Percentiles rank a stretch among this genome's conserved stretches.
Conservation (phyloP, 345 rosid genomes). For the Eucalyptus guilfoylei region DNA sequence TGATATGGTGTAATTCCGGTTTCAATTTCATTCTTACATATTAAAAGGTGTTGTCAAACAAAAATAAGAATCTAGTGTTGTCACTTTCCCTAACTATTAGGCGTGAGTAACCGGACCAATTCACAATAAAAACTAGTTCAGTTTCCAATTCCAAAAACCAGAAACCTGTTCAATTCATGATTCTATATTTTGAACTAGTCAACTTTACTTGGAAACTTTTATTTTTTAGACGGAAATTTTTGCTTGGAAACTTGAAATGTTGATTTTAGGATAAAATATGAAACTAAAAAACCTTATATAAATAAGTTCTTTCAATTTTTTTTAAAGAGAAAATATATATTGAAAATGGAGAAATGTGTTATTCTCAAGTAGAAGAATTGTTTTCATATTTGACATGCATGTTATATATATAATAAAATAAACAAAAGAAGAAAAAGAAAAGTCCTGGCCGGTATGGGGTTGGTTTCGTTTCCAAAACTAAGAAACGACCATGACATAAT, state of each 20-base stretch:
- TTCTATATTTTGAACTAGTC: not conserved
- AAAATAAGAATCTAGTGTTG: not conserved
- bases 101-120: accelerated
- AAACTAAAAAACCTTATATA: not conserved
- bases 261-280: not conserved
- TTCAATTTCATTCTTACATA: not conserved
- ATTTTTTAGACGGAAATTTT: accelerated
- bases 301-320: not conserved
- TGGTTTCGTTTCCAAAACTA: too few species aligned
- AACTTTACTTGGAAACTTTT: not conserved
- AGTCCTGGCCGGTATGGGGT: accelerated
- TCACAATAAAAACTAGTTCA: accelerated
- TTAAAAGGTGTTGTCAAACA: not conserved
- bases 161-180: accelerated
- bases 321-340: not conserved
- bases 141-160: not conserved
- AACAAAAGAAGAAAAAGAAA: too few species aligned
- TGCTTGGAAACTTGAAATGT: not conserved
- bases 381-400: not conserved
- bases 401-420: too few species aligned
- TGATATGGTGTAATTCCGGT: not conserved
- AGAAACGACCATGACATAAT: too few species aligned
- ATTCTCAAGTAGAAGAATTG: not conserved
- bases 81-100: not conserved
- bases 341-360: not conserved